Percentiles rank a stretch among this genome's conserved stretches.
Conservation (phyloP, 495 filamentous ascomycete genomes). For the Penicillium samsonianum region DNA sequence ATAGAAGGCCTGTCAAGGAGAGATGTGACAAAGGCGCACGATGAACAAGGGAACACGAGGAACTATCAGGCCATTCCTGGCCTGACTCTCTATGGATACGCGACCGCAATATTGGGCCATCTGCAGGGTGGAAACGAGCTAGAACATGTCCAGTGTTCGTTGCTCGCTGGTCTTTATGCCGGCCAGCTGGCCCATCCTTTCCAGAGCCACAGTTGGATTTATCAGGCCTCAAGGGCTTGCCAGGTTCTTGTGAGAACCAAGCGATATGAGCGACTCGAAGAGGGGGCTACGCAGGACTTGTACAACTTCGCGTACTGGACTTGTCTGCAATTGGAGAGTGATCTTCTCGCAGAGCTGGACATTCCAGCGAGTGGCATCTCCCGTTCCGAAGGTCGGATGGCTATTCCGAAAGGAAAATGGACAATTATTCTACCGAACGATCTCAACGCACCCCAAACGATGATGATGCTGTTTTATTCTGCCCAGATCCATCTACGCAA, state of each 20-base stretch:
- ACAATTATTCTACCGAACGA: slow-evolving; percentile 38
- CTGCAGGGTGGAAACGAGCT: slow-evolving; percentile 76
- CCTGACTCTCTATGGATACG: slow-evolving; percentile 82
- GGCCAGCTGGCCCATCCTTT: slow-evolving; percentile 84
- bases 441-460: slow-evolving; percentile 33
- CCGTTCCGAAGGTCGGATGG: slow-evolving; percentile 66
- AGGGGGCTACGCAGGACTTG: slow-evolving; percentile 46
- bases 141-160: slow-evolving; percentile 77
- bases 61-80: slow-evolving; percentile 92
- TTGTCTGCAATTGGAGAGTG: slow-evolving; percentile 91
- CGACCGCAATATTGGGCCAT: slow-evolving; percentile 81
- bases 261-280: slow-evolving; percentile 36
- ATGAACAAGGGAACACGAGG: slow-evolving; percentile 33
- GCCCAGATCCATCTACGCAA: slow-evolving; percentile 86
- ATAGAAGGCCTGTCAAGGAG: slow-evolving; percentile 15
- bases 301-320: slow-evolving; percentile 88
- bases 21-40: slow-evolving; percentile 9
- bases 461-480: slow-evolving; percentile 76
- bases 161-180: slow-evolving; percentile 85
- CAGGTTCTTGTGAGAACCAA: slow-evolving; percentile 72
- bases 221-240: slow-evolving; percentile 71
- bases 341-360: slow-evolving; percentile 88
- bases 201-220: slow-evolving; percentile 89
- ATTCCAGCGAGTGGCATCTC: slow-evolving; percentile 79
- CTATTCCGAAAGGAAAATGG: slow-evolving; percentile 53